Evolutionary conservation across 192 early-diverging fungal genomes (phyloP), one percentile per base, ranked within the genome.

Genomic region (Entomortierella beljakovae): DNA sequence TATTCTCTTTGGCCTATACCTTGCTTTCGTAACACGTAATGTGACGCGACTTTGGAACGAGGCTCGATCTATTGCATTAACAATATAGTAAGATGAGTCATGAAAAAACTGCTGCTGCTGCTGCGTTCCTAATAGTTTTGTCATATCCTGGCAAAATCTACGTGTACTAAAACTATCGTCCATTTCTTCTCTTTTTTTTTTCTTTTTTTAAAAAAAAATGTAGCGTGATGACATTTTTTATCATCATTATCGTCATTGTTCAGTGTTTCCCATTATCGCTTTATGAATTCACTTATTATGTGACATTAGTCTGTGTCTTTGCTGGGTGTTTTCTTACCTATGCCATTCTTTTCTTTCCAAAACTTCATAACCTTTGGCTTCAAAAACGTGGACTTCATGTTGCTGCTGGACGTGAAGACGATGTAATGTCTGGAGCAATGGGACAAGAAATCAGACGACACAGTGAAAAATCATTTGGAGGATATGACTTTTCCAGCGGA

Each of bases 11-110:
- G 64, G 72, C 18, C 57, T 67, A 23, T 67, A 61, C 34, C 43
- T 74, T 48, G 64, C 71, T 1, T 74, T 67, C 42, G 67, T 52
- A 18, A 74, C 64, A 3, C 35, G 64, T 16, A 75, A 75, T 49
- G 64, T 75, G 13, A 38, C 35, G 2, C 46, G 32, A 18, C 52
- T 75, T 3, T 75, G 72, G 72, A 75, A 75, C 51, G 72, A 75
- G 33, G 64, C 72, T 15, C 35, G 72, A 6, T 32, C 53, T 25
- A 75, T 75, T 2, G 57, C 72, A 0, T 38, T 66, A 46, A 48
- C 56, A 2, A 18, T 75, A 8, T 75, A 75, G 71, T 74, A 74
- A 61, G 71, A 61, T 25, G 2, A 40, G n/a, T n/a, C n/a, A n/a
- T n/a, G n/a, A n/a, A n/a, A n/a, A n/a, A n/a, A n/a, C n/a, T n/a